These are phyloP conservation scores for Quercus dentata DNA, from an alignment of 306 rosid genomes.

Conservation along the genomic window DNA sequence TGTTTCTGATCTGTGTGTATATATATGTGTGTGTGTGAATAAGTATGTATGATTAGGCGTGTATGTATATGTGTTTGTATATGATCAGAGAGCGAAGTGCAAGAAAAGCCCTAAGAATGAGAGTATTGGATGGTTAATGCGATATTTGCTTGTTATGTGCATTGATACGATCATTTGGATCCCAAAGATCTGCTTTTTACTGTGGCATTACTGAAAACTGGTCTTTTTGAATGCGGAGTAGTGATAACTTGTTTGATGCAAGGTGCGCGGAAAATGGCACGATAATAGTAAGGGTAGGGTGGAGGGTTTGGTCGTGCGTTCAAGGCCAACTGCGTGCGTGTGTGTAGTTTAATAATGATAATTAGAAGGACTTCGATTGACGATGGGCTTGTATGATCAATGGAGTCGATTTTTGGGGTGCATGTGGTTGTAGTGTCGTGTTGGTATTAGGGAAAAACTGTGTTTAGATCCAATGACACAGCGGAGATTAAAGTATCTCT, in stretches of 20 bases:
- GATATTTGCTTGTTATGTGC: background rate
- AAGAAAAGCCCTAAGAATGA: no score
- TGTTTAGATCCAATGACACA: background rate
- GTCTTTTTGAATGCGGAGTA: background rate
- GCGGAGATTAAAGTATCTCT: background rate
- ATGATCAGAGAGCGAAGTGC: no score
- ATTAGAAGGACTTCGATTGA: no score
- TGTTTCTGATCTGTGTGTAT: background rate
- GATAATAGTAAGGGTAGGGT: no score
- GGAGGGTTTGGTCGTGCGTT: no score
- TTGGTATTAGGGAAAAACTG: background rate
- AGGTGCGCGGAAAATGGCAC: no score
- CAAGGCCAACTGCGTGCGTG: no score
- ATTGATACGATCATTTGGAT: background rate
- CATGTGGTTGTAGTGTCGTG: background rate
- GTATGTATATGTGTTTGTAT: no score
- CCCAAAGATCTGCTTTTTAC: background rate
- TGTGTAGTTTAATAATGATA: no score
- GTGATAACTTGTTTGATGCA: background rate
- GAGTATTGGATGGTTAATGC: no score
- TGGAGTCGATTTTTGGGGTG: background rate
- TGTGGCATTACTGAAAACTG: background rate
- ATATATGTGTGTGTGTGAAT: background rate
- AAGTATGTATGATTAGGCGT: background rate
- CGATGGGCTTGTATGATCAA: background rate